phyloP scores from a whole-genome alignment of 83 land plant species.

The Thuja plicata region DNA sequence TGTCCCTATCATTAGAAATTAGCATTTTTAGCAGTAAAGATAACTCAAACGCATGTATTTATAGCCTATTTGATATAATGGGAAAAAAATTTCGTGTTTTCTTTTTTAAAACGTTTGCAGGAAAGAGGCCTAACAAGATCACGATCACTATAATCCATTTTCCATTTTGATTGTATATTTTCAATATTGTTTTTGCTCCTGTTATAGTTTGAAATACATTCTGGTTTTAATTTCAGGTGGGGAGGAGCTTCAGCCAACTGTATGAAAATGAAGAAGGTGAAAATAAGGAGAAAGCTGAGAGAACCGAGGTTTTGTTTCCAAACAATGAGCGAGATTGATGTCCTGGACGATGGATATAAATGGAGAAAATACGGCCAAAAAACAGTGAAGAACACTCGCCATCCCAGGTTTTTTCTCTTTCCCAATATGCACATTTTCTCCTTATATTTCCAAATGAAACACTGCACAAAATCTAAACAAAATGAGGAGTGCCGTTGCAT shows the following conservation, averaged over 20 bases:
- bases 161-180: no score
- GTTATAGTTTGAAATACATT: no score
- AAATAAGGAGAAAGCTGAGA: slow-evolving; percentile 44
- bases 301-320: slow-evolving; percentile 67
- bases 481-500: not conserved
- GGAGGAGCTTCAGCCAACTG: not conserved
- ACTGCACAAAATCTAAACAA: not conserved
- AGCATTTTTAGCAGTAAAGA: no score
- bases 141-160: no score
- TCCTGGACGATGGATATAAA: slow-evolving; percentile 58
- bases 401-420: slow-evolving; percentile 45
- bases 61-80: no score
- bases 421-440: not conserved
- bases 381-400: slow-evolving; percentile 61
- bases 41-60: no score
- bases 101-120: no score
- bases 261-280: slow-evolving; percentile 55
- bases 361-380: slow-evolving; percentile 72
- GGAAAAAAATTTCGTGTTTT: no score
- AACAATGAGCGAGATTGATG: slow-evolving; percentile 55
- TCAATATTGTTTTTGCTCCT: no score
- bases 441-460: not conserved
- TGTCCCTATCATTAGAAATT: no score
- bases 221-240: not conserved
- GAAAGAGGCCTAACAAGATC: no score